Evolutionary conservation across 805 yeast species (phyloP).

Genomic region (Suhomyces canberraensis): DNA sequence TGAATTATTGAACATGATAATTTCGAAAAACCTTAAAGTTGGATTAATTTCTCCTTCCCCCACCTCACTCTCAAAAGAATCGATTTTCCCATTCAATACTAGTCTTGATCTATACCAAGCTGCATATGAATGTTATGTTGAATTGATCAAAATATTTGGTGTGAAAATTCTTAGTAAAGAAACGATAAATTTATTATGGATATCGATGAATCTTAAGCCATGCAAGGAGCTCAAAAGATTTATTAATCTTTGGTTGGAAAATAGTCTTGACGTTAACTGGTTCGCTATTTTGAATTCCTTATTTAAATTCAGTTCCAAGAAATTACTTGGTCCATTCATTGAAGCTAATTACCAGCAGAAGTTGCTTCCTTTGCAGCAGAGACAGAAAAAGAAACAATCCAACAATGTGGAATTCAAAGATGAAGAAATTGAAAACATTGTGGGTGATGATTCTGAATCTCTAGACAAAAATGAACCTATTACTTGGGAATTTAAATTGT

Average conservation of each 20-base stretch:
- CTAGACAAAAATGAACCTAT: constrained; percentile 53
- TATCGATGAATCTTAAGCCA: constrained; percentile 47
- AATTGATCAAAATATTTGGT: constrained; percentile 51
- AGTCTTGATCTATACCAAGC: constrained; percentile 37
- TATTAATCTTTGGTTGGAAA: constrained; percentile 59
- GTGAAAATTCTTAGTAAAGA: constrained; percentile 43
- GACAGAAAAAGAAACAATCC: constrained; percentile 36
- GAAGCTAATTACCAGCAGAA: constrained; percentile 39
- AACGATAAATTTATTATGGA: constrained; percentile 59
- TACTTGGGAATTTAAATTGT: constrained; percentile 53
- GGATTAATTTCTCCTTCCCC: constrained; percentile 32
- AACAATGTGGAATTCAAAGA: constrained; percentile 33
- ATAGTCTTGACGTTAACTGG: constrained; percentile 52
- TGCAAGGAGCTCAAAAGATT: constrained; percentile 44
- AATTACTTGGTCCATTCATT: constrained; percentile 38
- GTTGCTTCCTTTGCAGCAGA: constrained; percentile 39
- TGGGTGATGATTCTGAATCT: constrained; percentile 27
- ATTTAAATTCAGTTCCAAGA: constrained; percentile 43
- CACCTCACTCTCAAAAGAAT: constrained; percentile 37
- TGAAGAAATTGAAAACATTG: constrained; percentile 41
- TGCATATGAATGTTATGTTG: constrained; percentile 56
- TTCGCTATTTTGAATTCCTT: constrained; percentile 51
- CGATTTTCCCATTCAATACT: constrained; percentile 45
- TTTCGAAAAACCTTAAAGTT: constrained; percentile 34
- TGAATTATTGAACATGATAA: constrained; percentile 23